phyloP scores from a whole-genome alignment of 331 rosid species.

The Prunus yedoensis region DNA sequence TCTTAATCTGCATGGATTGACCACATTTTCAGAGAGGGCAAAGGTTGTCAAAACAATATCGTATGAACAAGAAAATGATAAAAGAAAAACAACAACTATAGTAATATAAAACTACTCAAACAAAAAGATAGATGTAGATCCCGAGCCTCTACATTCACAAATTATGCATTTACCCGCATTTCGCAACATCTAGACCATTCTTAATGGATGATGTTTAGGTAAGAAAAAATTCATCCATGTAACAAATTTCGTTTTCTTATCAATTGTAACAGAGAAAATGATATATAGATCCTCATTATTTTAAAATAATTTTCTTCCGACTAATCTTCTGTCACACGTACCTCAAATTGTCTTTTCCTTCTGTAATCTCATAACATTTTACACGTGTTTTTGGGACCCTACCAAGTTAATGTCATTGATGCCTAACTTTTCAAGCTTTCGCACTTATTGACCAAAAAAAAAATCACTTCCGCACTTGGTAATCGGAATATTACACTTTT shows the following conservation, averaged over 20 bases:
- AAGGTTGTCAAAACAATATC: neutral
- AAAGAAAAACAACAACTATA: neutral
- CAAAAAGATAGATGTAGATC: neutral
- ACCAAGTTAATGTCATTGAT: neutral
- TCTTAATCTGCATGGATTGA: conserved; percentile 64
- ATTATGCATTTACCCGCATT: too few relatives aligned
- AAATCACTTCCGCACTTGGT: too few relatives aligned
- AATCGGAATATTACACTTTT: too few relatives aligned
- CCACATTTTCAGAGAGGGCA: conserved; percentile 3
- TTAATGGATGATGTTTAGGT: neutral
- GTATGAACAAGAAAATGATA: neutral
- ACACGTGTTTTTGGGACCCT: neutral
- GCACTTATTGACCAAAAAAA: too few relatives aligned
- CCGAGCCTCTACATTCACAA: too few relatives aligned
- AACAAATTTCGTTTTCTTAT: neutral
- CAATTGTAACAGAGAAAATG: too few relatives aligned
- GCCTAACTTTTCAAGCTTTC: neutral
- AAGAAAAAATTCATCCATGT: neutral
- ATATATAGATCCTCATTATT: too few relatives aligned
- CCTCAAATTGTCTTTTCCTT: neutral
- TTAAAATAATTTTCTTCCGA: neutral
- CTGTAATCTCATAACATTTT: neutral
- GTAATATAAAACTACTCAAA: neutral
- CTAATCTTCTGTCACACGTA: neutral
- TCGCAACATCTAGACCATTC: too few relatives aligned